Conservation (phyloP, 2,329 filamentous ascomycete genomes). For the Aspergillus fijiensis region DNA sequence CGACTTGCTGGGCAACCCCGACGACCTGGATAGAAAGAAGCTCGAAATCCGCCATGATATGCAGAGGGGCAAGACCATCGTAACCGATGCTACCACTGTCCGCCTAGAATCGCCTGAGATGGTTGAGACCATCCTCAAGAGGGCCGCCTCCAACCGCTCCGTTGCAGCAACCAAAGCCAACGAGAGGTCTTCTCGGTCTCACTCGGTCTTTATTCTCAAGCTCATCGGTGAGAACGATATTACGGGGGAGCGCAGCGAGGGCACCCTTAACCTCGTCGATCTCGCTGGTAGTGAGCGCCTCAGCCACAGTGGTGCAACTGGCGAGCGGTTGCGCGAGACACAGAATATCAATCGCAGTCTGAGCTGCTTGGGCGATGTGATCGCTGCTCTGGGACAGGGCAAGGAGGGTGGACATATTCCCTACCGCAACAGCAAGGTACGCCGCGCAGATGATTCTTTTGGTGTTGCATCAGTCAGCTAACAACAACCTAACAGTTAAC, state of each 20-base stretch:
- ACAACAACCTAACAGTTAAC: slow-evolving; percentile 61
- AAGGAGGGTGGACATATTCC: slow-evolving; percentile 78
- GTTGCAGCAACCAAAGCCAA: slow-evolving; percentile 98
- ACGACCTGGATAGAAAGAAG: slow-evolving; percentile 74
- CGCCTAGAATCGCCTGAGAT: slow-evolving; percentile 74
- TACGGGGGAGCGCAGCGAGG: slow-evolving; percentile 82
- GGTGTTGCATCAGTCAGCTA: slow-evolving; percentile 15
- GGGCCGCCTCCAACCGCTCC: slow-evolving; percentile 81
- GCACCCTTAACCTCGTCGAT: slow-evolving; percentile 93
- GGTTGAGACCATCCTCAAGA: slow-evolving; percentile 75
- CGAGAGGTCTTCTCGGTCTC: slow-evolving; percentile 87
- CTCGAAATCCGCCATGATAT: slow-evolving; percentile 89
- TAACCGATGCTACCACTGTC: slow-evolving; percentile 77
- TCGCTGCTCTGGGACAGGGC: slow-evolving; percentile 83
- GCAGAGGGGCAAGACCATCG: slow-evolving; percentile 73
- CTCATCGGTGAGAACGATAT: slow-evolving; percentile 65
- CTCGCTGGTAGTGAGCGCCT: slow-evolving; percentile 89
- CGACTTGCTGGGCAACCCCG: slow-evolving; percentile 74
- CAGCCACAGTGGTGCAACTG: slow-evolving; percentile 81
- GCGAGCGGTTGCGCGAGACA: slow-evolving; percentile 86
- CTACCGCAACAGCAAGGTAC: slow-evolving; percentile 89
- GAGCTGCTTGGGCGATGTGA: slow-evolving; percentile 89
- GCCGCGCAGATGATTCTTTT: slow-evolving; percentile 20
- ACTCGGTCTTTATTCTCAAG: slow-evolving; percentile 90
- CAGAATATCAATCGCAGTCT: slow-evolving; percentile 97